Base-by-base conservation (phyloP, 805 yeast species). In the Starmerella cellae region DNA sequence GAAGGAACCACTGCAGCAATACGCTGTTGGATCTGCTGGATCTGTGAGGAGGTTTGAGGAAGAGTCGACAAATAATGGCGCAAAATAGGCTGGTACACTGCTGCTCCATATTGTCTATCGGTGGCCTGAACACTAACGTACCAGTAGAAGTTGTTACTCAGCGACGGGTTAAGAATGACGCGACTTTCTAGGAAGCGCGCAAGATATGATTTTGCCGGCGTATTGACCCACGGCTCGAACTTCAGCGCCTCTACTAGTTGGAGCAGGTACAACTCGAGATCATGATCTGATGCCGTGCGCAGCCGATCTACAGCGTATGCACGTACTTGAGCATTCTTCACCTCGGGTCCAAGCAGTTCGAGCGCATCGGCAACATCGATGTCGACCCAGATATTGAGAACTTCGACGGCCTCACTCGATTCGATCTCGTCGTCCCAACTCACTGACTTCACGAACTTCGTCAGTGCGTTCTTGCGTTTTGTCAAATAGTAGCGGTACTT, bases 221-320 rank as follows among this genome's bases (percentile, higher is more conserved):
- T 42, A n/a, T 45, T 42, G 16, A 41, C 33, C 46, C 51, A 51
- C n/a, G 50, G 45, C 55, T 91, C 98, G 58, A 83, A 83, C 53
- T 82, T 79, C 29, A 88, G 71, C 0, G 95, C 94, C 55, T 87
- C 96, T 0, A 88, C 97, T 16, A 88, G 66, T 60, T 91, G 98
- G 42, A 88, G 69, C 49, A 91, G 63, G 55, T 83, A 91, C 46
- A 87, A 66, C 43, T 82, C 79, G 14, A 91, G 59, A 49, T 88
- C 95, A 10, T 73, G 77, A 52, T 83, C 91, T 28, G 75, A 71
- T 0, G 95, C 95, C 46, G 75, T 69, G 42, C 75, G 72, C 37
- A 88, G 64, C 44, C 96, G 64, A 50, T 82, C 82, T 1, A 88
- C 94, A 1, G 98, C 98, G 66, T 82, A 82, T 5, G 82, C 74